Conservation (phyloP, 1,284 basidiomycete species). For the Fistulina hepatica region DNA sequence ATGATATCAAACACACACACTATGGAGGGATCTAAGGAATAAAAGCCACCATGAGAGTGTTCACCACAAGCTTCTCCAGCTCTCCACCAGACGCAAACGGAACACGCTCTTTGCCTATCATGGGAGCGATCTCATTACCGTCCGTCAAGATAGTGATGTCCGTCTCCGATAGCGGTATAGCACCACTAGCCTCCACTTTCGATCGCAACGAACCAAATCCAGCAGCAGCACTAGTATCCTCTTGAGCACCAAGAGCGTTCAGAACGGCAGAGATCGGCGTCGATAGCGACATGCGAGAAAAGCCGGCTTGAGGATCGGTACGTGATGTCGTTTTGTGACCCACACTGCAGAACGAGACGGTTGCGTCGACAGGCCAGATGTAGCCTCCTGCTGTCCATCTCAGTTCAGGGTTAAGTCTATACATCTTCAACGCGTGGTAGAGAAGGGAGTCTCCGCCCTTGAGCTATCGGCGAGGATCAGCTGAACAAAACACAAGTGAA, state of each 20-base stretch:
- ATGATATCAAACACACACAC: too few species aligned
- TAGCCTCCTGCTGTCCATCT: conserved; percentile 73
- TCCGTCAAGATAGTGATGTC: conserved; percentile 54
- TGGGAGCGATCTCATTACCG: conserved; percentile 30
- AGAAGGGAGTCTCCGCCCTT: conserved; percentile 66
- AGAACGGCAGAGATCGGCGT: conserved; percentile 33
- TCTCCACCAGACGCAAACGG: conserved; percentile 55
- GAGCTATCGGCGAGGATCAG: conserved; percentile 32
- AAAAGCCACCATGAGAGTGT: conserved; percentile 56
- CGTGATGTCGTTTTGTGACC: too few species aligned
- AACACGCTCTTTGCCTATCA: conserved; percentile 55
- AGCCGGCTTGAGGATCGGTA: conserved; percentile 31
- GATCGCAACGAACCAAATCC: conserved; percentile 41
- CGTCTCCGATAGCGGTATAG: conserved; percentile 47
- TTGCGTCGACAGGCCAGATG: conserved; percentile 64
- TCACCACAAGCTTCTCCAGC: conserved; percentile 62
- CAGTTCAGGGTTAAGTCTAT: conserved; percentile 61
- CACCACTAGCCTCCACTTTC: conserved; percentile 57
- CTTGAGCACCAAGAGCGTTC: conserved; percentile 28
- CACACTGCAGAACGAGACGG: conserved; percentile 58
- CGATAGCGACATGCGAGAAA: conserved; percentile 25
- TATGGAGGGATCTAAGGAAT: conserved; percentile 49
- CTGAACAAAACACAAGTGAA: too few species aligned
- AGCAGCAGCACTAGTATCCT: too few species aligned
- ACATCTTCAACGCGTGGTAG: conserved; percentile 65